Evolutionary conservation across 495 filamentous ascomycete genomes (phyloP), one percentile per base, ranked within the genome.

Genomic region (Pseudomonodictys pantanalensis): DNA sequence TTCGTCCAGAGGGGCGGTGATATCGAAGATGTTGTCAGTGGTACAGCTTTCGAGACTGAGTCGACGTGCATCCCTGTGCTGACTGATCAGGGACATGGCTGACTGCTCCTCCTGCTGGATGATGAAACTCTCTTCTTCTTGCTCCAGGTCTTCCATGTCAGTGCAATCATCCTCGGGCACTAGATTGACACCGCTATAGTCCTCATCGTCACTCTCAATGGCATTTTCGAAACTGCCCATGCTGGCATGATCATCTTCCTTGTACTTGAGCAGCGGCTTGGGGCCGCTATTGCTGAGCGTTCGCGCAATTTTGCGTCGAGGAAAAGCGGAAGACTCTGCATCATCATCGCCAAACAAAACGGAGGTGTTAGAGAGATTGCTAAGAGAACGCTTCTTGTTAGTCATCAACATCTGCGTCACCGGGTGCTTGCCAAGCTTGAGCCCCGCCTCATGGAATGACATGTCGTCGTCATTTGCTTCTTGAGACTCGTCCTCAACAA

Each of bases 91-190:
- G 20, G 20, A 18, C 47, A 22, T 33, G 4, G 51, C 24, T 17
- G 22, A 43, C 50, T 78, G 75, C 61, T 81, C 78, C 1, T 81
- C 81, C 0, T 82, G 77, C 46, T 43, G 50, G 28, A 89, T 77
- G 48, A 91, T 88, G 62, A 84, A 79, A 68, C 83, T 74, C 73
- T 89, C 88, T n/a, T 68, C 66, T 47, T 65, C 39, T 38, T 62
- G 22, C 78, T 93, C 88, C 64, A 82, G 75, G 73, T 83, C 33
- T 78, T 92, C 88, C 64, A 81, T 75, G 72, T 83, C 82, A 67
- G 84, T 79, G 63, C 90, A 87, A 70, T 90, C 86, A 48, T 91
- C 89, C 53, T 81, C 86, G 58, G 38, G 38, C 38, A 95, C 86
- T 33, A 88, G 82, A 62, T 91, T 86, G 30, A 92, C 84, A 17